Evolutionary conservation across 2,329 filamentous ascomycete species (phyloP).

Genomic region (Exserohilum rostratum): DNA sequence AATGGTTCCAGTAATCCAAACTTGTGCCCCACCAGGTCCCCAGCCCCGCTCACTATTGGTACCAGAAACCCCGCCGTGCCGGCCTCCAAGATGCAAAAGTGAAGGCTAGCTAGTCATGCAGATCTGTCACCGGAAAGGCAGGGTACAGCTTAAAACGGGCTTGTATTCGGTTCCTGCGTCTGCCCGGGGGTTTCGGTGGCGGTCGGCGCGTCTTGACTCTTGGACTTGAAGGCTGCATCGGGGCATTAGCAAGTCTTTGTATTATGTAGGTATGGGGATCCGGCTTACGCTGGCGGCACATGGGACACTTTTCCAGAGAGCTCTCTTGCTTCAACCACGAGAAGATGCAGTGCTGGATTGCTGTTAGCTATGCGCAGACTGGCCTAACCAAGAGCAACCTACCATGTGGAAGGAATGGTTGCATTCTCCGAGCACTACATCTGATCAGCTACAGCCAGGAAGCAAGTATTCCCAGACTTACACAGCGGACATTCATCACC

Average conservation of each 20-base stretch:
- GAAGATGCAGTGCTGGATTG: slow-evolving; percentile 81
- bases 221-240: slow-evolving; percentile 47
- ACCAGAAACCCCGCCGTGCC: not conserved
- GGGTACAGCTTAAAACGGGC: slow-evolving; percentile 14
- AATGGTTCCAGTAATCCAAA: slow-evolving; percentile 1
- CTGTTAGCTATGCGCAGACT: slow-evolving; percentile 12
- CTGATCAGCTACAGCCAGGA: slow-evolving; percentile 7
- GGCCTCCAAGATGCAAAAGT: not conserved
- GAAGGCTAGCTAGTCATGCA: not conserved
- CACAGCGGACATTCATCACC: slow-evolving; percentile 93
- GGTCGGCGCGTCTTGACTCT: slow-evolving; percentile 41
- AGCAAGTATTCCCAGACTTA: slow-evolving; percentile 56
- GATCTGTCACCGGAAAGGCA: not conserved
- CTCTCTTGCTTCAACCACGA: slow-evolving; percentile 97
- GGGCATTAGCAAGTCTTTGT: slow-evolving; percentile 16
- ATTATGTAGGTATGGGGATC: not conserved
- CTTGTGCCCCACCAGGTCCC: not conserved
- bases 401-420: slow-evolving; percentile 99
- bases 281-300: slow-evolving; percentile 88
- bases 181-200: slow-evolving; percentile 17
- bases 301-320: slow-evolving; percentile 91
- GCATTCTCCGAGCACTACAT: slow-evolving; percentile 88
- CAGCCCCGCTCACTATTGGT: not conserved
- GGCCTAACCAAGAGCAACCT: slow-evolving; percentile 9
- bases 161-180: slow-evolving; percentile 27